Evolutionary conservation across 2,329 filamentous ascomycete species (phyloP).

Genomic region (Corynespora cassiicola): DNA sequence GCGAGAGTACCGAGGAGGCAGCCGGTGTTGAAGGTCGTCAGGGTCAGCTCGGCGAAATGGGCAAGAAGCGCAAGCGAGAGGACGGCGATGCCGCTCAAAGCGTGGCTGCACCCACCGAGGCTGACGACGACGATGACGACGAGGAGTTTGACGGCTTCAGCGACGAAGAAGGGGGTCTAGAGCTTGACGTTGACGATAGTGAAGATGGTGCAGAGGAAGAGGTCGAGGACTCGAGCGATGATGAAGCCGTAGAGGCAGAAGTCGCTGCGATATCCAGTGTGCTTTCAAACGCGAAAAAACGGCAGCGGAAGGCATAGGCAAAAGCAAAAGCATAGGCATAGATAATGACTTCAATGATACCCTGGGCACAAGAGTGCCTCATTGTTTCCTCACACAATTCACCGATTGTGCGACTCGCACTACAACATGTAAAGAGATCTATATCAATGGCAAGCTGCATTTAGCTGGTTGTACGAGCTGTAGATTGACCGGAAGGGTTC

Average conservation of each 20-base stretch:
- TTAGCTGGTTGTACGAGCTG: too few relatives aligned
- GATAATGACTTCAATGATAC: constrained; percentile 36
- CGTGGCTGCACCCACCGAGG: constrained; percentile 23
- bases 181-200: constrained; percentile 25
- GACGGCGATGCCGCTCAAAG: constrained; percentile 37
- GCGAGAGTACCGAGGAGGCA: constrained; percentile 25
- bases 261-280: constrained; percentile 43
- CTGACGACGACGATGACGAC: constrained; percentile 21
- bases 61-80: constrained; percentile 72
- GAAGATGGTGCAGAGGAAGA: constrained; percentile 28
- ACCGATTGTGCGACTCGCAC: too few relatives aligned
- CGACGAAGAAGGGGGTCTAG: constrained; percentile 26
- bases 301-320: constrained; percentile 30
- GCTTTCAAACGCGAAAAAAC: constrained; percentile 40
- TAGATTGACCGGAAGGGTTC: too few relatives aligned
- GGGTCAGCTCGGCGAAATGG: constrained; percentile 84
- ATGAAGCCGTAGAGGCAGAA: constrained; percentile 40
- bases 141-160: constrained; percentile 44
- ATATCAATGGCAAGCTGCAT: too few relatives aligned
- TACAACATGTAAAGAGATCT: too few relatives aligned
- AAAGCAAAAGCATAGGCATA: too few relatives aligned
- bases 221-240: constrained; percentile 26
- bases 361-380: too few relatives aligned
- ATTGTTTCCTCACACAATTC: too few relatives aligned
- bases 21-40: constrained; percentile 69